Base-by-base conservation (phyloP, 108 stramenopile species). In the Schizochytrium sp. region DNA sequence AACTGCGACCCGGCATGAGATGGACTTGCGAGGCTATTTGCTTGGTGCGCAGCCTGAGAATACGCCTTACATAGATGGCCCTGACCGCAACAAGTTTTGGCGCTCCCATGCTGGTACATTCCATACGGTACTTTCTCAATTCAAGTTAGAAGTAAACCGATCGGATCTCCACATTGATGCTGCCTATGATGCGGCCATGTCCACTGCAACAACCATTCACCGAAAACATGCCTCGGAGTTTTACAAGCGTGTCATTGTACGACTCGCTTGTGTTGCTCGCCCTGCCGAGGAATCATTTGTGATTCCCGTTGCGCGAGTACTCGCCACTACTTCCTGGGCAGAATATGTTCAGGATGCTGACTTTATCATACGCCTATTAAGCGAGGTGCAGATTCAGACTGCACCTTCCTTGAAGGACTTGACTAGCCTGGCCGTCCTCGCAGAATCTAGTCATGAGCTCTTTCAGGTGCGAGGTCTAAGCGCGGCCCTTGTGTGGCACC, bases 391-490 rank as follows among this genome's bases (percentile, higher is more conserved):
- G 3, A 0, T 69, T 7, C 64, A 38, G 19, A 7, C 5, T 10
- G 15, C 44, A 44, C 40, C 12, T 8, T 69, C 64, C 2, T 44
- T 69, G 19, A 44, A 69, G 12, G 64, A 69, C 12, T 38, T 69
- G 12, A 38, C 28, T 38, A 69, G 2, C 44, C 64, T 69, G 0
- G 42, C 64, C 12, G 28, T 69, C 42, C 64, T 69, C 19, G 64
- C 40, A 12, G 64, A 13, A 7, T 10, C 8, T 7, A 38, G 64
- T 44, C 19, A 1, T 8, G 64, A 69, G 3, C 64, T 69, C 64
- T 69, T 69, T 69, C 64, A 69, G 64, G 12, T 69, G 64, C 64
- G 64, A 44, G 64, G 64, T 15, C 64, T 69, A 8, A 69, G 42
- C 42, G 64, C 64, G 28, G 64, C 42, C 28, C 3, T 69, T 0